Evolutionary conservation across 116 monocot species (phyloP).

Genomic region (Phalaenopsis hybrid): DNA sequence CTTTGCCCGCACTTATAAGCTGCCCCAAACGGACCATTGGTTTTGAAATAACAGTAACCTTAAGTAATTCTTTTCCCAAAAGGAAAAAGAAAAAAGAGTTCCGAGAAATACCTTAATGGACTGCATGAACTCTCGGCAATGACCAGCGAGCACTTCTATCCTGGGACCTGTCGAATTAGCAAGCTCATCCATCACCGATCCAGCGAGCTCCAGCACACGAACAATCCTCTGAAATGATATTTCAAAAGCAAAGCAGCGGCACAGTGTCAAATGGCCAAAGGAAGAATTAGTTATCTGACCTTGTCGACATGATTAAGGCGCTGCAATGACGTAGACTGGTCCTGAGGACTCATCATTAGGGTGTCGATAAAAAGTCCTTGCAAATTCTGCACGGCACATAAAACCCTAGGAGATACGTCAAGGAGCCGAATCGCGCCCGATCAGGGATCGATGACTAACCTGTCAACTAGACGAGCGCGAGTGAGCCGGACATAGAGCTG

Average conservation of each 20-base stretch:
- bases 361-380: neutral
- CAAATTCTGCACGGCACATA: neutral
- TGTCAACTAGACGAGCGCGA: too few species aligned
- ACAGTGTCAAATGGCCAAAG: neutral
- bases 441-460: too few species aligned
- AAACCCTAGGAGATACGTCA: neutral
- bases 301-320: constrained; percentile 86
- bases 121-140: constrained; percentile 91
- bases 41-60: neutral
- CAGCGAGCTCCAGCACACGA: constrained; percentile 71
- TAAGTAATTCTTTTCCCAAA: neutral
- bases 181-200: constrained; percentile 89
- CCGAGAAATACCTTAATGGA: constrained; percentile 57
- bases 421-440: too few species aligned
- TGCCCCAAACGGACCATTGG: too few species aligned
- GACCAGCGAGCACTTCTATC: constrained; percentile 39
- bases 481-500: too few species aligned
- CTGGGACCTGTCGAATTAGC: constrained; percentile 61
- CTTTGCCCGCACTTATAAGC: too few species aligned
- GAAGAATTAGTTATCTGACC: constrained; percentile 10
- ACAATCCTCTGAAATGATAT: constrained; percentile 53
- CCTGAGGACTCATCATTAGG: constrained; percentile 20
- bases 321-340: constrained; percentile 58
- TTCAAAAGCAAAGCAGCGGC: neutral
- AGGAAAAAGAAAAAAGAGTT: neutral